phyloP scores from a whole-genome alignment of 2,329 filamentous ascomycete genomes.

The Calonectria pauciramosa region DNA sequence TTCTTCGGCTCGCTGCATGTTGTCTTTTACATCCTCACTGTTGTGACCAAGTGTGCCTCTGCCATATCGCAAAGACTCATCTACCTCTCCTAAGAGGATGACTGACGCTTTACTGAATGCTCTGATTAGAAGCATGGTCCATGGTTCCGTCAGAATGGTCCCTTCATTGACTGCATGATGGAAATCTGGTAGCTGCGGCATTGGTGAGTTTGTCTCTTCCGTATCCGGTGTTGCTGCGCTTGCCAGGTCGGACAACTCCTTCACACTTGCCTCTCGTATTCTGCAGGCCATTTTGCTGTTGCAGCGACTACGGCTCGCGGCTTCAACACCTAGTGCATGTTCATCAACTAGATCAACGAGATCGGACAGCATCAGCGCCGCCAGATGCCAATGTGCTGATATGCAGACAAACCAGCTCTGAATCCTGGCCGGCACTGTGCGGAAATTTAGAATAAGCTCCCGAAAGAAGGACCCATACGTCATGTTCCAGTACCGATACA shows the following conservation, averaged over 20 bases:
- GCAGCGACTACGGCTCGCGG: conserved; percentile 39
- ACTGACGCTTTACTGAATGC: conserved; percentile 64
- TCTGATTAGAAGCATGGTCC: conserved; percentile 69
- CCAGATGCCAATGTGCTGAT: conserved; percentile 70
- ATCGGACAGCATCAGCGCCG: conserved; percentile 67
- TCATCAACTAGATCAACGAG: conserved; percentile 64
- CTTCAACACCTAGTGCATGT: conserved; percentile 40
- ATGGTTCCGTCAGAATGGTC: conserved; percentile 70
- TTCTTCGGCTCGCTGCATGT: conserved; percentile 56
- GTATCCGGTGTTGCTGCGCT: conserved; percentile 56
- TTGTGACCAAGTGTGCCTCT: conserved; percentile 36
- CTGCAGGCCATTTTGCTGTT: conserved; percentile 50
- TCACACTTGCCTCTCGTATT: conserved; percentile 59
- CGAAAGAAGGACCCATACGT: conserved; percentile 65
- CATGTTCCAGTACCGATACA: conserved; percentile 68
- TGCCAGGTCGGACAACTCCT: conserved; percentile 63
- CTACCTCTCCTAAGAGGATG: conserved; percentile 51
- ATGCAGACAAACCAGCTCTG: conserved; percentile 73
- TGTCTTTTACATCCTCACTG: conserved; percentile 43
- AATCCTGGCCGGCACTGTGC: conserved; percentile 63
- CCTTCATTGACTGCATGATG: conserved; percentile 67
- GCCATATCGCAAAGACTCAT: conserved; percentile 38
- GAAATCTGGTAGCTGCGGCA: conserved; percentile 55
- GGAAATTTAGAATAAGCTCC: conserved; percentile 63
- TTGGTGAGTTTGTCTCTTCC: conserved; percentile 21